Base-by-base conservation (phyloP, 495 filamentous ascomycete species). In the Bacidia gigantensis region DNA sequence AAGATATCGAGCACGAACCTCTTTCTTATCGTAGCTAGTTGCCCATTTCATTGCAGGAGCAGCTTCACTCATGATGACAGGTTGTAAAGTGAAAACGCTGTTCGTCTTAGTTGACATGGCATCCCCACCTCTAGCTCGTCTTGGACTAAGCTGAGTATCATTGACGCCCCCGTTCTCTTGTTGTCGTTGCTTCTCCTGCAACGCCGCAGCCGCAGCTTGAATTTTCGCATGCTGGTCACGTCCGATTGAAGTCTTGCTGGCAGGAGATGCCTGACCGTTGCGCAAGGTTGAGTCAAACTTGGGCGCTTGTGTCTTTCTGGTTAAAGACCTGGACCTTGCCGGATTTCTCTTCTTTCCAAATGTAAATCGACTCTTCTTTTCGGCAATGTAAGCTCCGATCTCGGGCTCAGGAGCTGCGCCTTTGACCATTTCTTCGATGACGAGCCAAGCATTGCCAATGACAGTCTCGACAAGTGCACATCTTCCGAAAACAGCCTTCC, bases 31-130 rank as follows among this genome's bases (percentile, higher is more conserved):
- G 57, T 88, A 92, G 52, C 81, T 82, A 62, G 74, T 87, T 10
- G 90, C 86, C 92, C 92, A 98, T 64, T 95, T 90, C 81, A 98
- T 84, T 11, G 92, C 92, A 22, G 88, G 83, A 14, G 83, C 88
- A 17, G 89, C 93, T 60, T 92, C 92, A 51, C 74, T 90, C 60
- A 94, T 67, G 48, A 97, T 85, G 32, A 78, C 76, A 9, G 89
- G 83, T 62, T 95, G 88, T 39, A 96, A 74, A 11, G 89, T 95
- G 59, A 97, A 76, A 21, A 95, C 79, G 47, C 92, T 97, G 67
- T 83, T 89, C 0, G 92, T 97, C 73, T 89, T 93, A 45, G 76
- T 75, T 11, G 77, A 78, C 49, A 72, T 64, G 7, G 68, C 58
- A 38, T 83, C 79, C 38, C 75, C 65, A 49, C 52, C 46, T 46